Percentiles rank a stretch among this genome's conserved stretches.
phyloP scores from a whole-genome alignment of 495 filamentous ascomycete species.

The Hyaloscypha hepaticicola region DNA sequence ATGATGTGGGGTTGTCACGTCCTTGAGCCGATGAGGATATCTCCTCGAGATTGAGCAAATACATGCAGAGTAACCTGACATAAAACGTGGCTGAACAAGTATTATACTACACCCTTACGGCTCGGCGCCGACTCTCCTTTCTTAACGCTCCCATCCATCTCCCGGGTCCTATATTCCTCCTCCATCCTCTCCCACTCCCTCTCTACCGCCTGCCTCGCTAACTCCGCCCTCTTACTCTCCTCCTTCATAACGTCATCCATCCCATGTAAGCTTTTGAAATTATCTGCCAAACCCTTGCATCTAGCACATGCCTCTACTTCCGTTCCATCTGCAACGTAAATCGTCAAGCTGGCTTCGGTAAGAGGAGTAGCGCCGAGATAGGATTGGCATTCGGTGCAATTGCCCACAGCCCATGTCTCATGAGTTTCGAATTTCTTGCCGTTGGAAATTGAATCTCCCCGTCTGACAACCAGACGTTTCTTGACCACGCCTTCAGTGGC shows the following conservation, averaged over 20 bases:
- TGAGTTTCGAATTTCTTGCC: constrained; percentile 9
- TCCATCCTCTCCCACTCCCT: constrained; percentile 12
- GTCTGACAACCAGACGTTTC: constrained; percentile 1
- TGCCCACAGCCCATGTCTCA: constrained; percentile 12
- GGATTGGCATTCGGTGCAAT: constrained; percentile 8
- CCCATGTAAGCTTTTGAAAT: constrained; percentile 7
- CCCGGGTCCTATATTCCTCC: neutral
- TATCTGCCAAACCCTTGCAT: constrained; percentile 5
- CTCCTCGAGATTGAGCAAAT: no score
- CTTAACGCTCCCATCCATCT: neutral
- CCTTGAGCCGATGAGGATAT: no score
- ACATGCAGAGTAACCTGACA: no score
- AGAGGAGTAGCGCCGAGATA: neutral
- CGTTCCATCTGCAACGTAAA: neutral
- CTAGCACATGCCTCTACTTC: constrained; percentile 5
- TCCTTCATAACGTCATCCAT: neutral
- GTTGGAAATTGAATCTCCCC: neutral
- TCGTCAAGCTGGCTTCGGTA: neutral
- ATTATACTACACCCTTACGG: no score
- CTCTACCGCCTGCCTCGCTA: constrained; percentile 9
- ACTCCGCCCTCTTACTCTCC: constrained; percentile 2
- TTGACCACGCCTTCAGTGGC: neutral
- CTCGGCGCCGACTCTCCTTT: neutral
- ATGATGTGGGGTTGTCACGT: no score
- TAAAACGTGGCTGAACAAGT: no score